Evolutionary conservation across 345 rosid species (phyloP).

Genomic region (Boechera retrofracta): DNA sequence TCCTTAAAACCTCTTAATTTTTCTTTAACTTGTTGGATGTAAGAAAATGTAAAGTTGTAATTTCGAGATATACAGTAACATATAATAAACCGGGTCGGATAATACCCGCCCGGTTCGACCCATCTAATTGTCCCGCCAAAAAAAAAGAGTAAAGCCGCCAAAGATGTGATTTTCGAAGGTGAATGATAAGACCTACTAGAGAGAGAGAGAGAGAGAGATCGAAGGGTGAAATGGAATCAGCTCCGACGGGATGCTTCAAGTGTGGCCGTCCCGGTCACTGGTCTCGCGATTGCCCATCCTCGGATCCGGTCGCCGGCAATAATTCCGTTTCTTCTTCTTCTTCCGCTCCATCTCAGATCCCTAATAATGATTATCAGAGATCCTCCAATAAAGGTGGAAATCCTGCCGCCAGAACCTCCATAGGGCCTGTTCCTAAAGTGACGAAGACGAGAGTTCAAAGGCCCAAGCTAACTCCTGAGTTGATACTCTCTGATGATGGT

Average conservation of each 20-base stretch:
- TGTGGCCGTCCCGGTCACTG: constrained; percentile 99
- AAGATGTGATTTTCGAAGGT: neutral
- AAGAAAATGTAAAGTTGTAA: too few species aligned
- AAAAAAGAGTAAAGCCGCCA: constrained; percentile 24
- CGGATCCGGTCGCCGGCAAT: constrained; percentile 38
- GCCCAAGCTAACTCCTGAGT: constrained; percentile 85
- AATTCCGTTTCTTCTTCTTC: constrained; percentile 14
- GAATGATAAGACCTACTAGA: constrained; percentile 35
- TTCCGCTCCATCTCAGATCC: constrained; percentile 34
- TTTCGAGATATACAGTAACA: too few species aligned
- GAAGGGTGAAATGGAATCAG: constrained; percentile 55
- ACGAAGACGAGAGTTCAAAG: constrained; percentile 46
- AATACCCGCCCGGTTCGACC: constrained; percentile 10
- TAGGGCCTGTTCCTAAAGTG: constrained; percentile 34
- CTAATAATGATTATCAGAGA: constrained; percentile 32
- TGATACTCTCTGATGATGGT: constrained; percentile 84
- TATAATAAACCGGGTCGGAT: neutral
- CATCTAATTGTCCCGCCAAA: constrained; percentile 40
- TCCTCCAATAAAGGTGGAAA: constrained; percentile 26
- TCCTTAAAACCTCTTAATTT: too few species aligned
- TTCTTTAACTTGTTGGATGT: too few species aligned
- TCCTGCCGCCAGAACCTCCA: constrained; percentile 37
- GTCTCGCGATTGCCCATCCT: constrained; percentile 88
- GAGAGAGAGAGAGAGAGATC: neutral
- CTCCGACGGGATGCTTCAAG: constrained; percentile 91